These are phyloP conservation scores for Plasmodium fragile DNA, from an alignment of 169 alveolate species.

Conservation along the genomic window DNA sequence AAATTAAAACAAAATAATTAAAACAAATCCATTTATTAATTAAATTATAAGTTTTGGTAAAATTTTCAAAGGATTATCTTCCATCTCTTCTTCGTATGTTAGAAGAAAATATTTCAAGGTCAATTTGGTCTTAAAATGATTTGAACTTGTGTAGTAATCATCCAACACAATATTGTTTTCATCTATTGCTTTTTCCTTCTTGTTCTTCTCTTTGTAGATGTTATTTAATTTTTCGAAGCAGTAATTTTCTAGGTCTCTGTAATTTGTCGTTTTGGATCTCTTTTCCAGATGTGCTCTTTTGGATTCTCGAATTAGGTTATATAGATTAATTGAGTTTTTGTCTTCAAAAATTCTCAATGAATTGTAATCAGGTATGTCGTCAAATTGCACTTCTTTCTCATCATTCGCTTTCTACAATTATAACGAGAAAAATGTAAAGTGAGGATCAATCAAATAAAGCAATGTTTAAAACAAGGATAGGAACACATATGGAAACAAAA, in stretches of 20 bases:
- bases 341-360: conserved; percentile 50
- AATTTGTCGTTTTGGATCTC: conserved; percentile 24
- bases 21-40: not conserved
- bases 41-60: conserved; percentile 36
- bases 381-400: conserved; percentile 27
- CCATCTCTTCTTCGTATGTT: conserved; percentile 66
- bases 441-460: not conserved
- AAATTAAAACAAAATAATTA: conserved; percentile 11
- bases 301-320: conserved; percentile 37
- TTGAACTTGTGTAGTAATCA: conserved; percentile 55
- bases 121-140: conserved; percentile 47
- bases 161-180: conserved; percentile 17
- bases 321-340: conserved; percentile 27
- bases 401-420: conserved; percentile 9
- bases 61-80: conserved; percentile 45
- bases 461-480: not conserved
- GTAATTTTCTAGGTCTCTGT: conserved; percentile 53
- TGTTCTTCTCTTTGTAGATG: conserved; percentile 4
- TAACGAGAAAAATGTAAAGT: not conserved
- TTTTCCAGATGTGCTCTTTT: conserved; percentile 12
- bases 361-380: conserved; percentile 56
- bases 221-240: conserved; percentile 32
- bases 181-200: not conserved
- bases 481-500: not conserved
- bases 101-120: conserved; percentile 42